phyloP scores from a whole-genome alignment of 345 rosid genomes.

The Dipteronia sinensis region DNA sequence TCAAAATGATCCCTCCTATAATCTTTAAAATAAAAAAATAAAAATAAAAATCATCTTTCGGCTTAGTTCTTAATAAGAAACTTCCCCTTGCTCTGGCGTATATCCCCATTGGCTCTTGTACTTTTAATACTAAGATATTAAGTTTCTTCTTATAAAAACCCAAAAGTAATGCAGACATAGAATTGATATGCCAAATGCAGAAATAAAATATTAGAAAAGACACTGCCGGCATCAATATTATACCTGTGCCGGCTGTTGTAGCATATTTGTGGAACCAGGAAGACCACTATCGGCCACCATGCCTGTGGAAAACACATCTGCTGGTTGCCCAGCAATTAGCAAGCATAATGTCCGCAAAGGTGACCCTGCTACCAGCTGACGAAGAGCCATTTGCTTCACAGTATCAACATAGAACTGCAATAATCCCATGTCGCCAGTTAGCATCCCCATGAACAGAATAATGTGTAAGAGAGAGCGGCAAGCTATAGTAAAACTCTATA shows the following conservation, averaged over 20 bases:
- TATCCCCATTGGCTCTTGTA: background rate
- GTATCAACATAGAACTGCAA: constrained; percentile 91
- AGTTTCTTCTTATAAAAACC: background rate
- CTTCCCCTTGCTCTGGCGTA: too few species aligned
- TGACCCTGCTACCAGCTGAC: constrained; percentile 89
- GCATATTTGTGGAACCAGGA: constrained; percentile 39
- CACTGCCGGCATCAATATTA: constrained; percentile 18
- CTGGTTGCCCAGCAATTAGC: constrained; percentile 97
- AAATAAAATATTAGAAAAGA: constrained; percentile 7
- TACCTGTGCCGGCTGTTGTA: constrained; percentile 69
- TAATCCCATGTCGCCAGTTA: constrained; percentile 16
- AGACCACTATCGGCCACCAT: constrained; percentile 31
- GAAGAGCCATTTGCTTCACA: constrained; percentile 95
- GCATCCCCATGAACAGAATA: constrained; percentile 11
- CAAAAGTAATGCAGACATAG: constrained; percentile 2
- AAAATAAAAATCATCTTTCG: too few species aligned
- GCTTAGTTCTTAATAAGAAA: too few species aligned
- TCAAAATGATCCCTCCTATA: background rate
- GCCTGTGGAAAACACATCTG: constrained; percentile 73
- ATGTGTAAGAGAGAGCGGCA: constrained; percentile 2
- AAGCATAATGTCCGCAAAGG: constrained; percentile 95
- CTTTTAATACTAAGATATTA: background rate
- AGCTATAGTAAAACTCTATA: constrained; percentile 2
- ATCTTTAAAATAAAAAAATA: too few species aligned
- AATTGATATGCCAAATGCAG: constrained; percentile 7